These are phyloP conservation scores for Aspergillus funiculosus DNA, from an alignment of 495 filamentous ascomycete genomes.

Conservation along the genomic window DNA sequence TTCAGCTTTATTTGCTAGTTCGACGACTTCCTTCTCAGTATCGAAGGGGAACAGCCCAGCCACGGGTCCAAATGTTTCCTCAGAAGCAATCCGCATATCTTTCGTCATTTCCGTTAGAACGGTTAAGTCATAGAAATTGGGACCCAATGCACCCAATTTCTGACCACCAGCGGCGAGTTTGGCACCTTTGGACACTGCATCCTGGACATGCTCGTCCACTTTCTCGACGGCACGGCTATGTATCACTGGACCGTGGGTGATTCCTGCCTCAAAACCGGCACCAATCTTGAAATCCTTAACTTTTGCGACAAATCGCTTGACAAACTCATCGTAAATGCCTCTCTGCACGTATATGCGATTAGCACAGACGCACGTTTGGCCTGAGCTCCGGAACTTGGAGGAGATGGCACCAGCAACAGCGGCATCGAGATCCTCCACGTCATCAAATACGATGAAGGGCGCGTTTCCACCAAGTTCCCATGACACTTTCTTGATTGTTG, in stretches of 20 bases:
- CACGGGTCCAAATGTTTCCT: slow-evolving; percentile 88
- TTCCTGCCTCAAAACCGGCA: slow-evolving; percentile 60
- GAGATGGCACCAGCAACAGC: slow-evolving; percentile 71
- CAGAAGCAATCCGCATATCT: slow-evolving; percentile 69
- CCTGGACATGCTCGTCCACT: slow-evolving; percentile 69
- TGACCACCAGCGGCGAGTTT: slow-evolving; percentile 66
- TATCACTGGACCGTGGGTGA: slow-evolving; percentile 80
- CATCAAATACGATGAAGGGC: slow-evolving; percentile 90
- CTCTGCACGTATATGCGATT: slow-evolving; percentile 81
- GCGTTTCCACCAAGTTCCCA: slow-evolving; percentile 89
- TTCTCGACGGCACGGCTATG: slow-evolving; percentile 69
- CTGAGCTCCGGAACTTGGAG: slow-evolving; percentile 80
- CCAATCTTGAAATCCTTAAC: slow-evolving; percentile 74
- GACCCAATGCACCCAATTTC: slow-evolving; percentile 55
- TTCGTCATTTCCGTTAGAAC: slow-evolving; percentile 74
- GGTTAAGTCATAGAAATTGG: slow-evolving; percentile 78
- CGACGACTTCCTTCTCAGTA: slow-evolving; percentile 76
- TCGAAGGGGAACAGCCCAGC: slow-evolving; percentile 79
- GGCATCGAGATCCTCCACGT: slow-evolving; percentile 67
- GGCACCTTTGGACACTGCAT: slow-evolving; percentile 70
- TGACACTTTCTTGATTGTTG: slow-evolving; percentile 78
- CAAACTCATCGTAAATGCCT: slow-evolving; percentile 74
- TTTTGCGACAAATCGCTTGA: slow-evolving; percentile 61
- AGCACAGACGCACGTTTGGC: slow-evolving; percentile 88
- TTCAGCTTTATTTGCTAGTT: slow-evolving; percentile 66